Conservation (phyloP, 2,329 filamentous ascomycete species). For the Hirsutella minnesotensis region DNA sequence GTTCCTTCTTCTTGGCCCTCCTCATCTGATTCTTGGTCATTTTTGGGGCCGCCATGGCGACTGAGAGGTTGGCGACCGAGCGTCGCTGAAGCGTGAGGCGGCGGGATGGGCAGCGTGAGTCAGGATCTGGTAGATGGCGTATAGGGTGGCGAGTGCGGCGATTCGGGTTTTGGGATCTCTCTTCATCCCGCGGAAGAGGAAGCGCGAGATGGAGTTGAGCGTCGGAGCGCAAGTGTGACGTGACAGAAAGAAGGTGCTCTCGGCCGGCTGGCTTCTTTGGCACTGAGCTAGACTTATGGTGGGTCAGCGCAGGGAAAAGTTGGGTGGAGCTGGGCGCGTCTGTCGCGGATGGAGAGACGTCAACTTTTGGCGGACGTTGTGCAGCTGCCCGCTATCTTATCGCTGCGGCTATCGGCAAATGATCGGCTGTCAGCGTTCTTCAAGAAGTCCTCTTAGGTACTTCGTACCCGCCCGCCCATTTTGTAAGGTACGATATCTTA, state of each 20-base stretch:
- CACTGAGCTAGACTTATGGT: neutral
- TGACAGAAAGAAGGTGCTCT: no score
- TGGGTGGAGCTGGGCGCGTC: neutral
- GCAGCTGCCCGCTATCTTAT: no score
- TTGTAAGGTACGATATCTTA: no score
- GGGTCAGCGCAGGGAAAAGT: neutral
- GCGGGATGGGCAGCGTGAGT: slow-evolving; percentile 19
- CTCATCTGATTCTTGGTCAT: slow-evolving; percentile 90
- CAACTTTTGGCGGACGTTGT: no score
- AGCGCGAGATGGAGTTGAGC: neutral
- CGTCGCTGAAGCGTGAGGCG: slow-evolving; percentile 12
- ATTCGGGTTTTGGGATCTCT: slow-evolving; percentile 26
- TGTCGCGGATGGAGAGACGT: neutral
- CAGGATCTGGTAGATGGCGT: slow-evolving; percentile 24
- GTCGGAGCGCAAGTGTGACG: neutral
- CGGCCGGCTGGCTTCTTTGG: no score
- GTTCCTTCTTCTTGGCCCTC: slow-evolving; percentile 87
- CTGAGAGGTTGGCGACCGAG: slow-evolving; percentile 12
- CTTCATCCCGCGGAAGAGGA: slow-evolving; percentile 14
- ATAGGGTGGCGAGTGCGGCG: slow-evolving; percentile 19
- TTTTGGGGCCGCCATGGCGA: slow-evolving; percentile 53
- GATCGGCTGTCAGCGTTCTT: neutral
- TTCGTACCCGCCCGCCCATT: no score
- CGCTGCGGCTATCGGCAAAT: slow-evolving; percentile 4
- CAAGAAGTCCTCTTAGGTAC: no score